Evolutionary conservation across 345 rosid genomes (phyloP).

Genomic region (Rhodamnia rubescens): DNA sequence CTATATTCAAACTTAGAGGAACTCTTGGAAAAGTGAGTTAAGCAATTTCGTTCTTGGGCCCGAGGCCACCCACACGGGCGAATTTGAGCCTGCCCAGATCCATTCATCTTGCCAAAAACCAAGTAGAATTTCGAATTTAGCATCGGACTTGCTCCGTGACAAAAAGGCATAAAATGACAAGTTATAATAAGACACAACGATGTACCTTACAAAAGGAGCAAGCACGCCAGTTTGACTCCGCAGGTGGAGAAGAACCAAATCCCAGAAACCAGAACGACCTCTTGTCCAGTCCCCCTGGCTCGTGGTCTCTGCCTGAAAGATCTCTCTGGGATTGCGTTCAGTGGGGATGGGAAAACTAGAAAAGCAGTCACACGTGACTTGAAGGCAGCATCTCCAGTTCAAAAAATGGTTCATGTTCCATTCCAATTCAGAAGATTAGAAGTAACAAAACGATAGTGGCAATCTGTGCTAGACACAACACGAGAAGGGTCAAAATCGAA

Average conservation of each 20-base stretch:
- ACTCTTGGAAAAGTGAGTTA: neutral
- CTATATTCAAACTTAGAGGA: neutral
- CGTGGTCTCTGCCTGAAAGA: neutral
- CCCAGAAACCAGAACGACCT: neutral
- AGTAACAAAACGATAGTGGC: neutral
- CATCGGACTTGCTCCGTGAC: neutral
- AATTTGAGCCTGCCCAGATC: neutral
- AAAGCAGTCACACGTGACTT: neutral
- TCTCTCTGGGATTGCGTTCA: neutral
- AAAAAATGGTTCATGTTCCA: neutral
- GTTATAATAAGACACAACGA: neutral
- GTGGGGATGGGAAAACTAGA: neutral
- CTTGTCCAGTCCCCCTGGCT: neutral
- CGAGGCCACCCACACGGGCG: neutral
- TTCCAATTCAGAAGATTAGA: neutral
- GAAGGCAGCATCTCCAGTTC: neutral
- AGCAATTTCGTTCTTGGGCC: neutral
- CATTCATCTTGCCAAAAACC: neutral
- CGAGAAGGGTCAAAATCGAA: neutral
- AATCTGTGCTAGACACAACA: neutral
- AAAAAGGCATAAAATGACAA: neutral
- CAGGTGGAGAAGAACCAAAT: neutral
- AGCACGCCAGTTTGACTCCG: neutral
- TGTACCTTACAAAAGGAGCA: neutral
- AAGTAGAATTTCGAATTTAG: neutral